Percentiles rank a stretch among this genome's conserved stretches.
These are phyloP conservation scores for Amanita muscaria DNA, from an alignment of 768 basidiomycete genomes.

Conservation along the genomic window DNA sequence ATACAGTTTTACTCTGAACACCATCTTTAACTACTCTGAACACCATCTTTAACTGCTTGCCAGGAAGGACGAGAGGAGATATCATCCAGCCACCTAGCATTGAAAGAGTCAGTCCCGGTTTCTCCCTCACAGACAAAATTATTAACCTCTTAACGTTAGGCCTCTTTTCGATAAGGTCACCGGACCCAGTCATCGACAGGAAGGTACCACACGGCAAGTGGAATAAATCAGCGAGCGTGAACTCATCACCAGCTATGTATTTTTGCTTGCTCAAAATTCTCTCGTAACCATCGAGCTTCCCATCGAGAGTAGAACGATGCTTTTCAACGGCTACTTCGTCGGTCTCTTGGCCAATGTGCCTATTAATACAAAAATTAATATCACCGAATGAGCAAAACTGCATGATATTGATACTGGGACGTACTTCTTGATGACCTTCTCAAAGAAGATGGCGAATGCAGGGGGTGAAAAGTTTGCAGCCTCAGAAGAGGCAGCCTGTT, in stretches of 20 bases:
- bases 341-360: constrained; percentile 16
- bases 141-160: constrained; percentile 42
- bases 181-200: constrained; percentile 16
- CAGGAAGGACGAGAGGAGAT: constrained; percentile 38
- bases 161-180: constrained; percentile 22
- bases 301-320: constrained; percentile 22
- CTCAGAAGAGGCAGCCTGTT: constrained; percentile 48
- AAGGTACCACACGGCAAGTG: constrained; percentile 36
- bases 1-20: no score
- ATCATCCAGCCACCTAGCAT: constrained; percentile 20
- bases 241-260: constrained; percentile 48
- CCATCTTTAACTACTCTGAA: constrained; percentile 7
- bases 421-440: constrained; percentile 46
- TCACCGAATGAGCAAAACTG: no score
- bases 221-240: constrained; percentile 52
- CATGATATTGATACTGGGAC: constrained; percentile 8
- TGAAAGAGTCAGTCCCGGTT: neutral
- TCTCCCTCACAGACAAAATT: neutral
- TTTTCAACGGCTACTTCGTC: constrained; percentile 23
- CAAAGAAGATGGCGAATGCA: constrained; percentile 31
- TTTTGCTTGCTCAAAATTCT: constrained; percentile 44
- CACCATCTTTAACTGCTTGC: constrained; percentile 37
- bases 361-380: constrained; percentile 5
- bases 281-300: constrained; percentile 47
- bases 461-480: constrained; percentile 41